Conservation (phyloP, 2,329 filamentous ascomycete genomes). For the Sporothrix pallida region DNA sequence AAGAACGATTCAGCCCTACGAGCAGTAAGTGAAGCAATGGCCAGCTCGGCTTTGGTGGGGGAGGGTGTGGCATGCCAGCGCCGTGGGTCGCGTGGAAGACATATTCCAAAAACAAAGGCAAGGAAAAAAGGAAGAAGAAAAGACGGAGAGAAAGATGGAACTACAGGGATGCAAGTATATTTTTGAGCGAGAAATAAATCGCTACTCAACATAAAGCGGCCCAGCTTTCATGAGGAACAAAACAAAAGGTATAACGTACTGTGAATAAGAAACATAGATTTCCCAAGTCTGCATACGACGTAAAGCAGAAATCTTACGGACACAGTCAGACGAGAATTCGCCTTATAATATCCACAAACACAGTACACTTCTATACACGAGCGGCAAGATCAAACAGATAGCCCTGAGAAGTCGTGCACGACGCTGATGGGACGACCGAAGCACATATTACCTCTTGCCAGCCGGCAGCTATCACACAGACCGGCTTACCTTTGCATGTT, state of each 20-base stretch:
- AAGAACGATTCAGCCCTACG: slow-evolving; percentile 34
- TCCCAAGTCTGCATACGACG: no score
- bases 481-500: background rate
- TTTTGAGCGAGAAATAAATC: background rate
- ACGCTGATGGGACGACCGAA: slow-evolving; percentile 1
- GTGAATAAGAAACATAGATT: no score
- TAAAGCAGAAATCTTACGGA: no score
- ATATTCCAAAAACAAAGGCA: background rate
- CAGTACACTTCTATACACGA: background rate
- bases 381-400: background rate
- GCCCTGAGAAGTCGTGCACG: background rate
- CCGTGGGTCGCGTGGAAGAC: background rate
- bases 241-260: no score
- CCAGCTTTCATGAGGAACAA: background rate
- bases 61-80: background rate
- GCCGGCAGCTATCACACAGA: background rate
- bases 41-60: background rate
- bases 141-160: background rate
- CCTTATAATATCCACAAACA: background rate
- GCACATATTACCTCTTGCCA: slow-evolving; percentile 10
- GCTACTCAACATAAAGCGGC: no score
- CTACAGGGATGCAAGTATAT: no score
- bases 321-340: no score
- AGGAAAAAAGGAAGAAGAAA: background rate
- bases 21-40: background rate